Percentiles rank a stretch among this genome's conserved stretches.
phyloP scores from a whole-genome alignment of 257 asterid genomes.

The Misopates orontium region DNA sequence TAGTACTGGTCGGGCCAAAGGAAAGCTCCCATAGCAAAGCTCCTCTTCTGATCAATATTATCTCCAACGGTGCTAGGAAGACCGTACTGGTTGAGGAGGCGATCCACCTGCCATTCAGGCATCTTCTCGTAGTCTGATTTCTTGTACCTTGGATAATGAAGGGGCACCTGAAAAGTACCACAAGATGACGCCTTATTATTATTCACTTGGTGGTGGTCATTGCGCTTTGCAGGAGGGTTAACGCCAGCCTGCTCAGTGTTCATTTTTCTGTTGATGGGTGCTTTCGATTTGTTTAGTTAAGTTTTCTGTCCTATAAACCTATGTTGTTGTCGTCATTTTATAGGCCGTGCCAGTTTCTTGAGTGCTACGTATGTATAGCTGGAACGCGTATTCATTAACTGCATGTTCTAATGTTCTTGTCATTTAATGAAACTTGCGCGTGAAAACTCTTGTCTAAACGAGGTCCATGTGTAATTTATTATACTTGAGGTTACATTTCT shows the following conservation, averaged over 20 bases:
- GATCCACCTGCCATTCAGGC: slow-evolving; percentile 54
- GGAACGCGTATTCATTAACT: neutral
- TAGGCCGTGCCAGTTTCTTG: too few species aligned
- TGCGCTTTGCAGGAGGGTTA: slow-evolving; percentile 16
- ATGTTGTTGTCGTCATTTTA: too few species aligned
- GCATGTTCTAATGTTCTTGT: too few species aligned
- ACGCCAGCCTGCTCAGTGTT: slow-evolving; percentile 5
- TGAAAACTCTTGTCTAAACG: too few species aligned
- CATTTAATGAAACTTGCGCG: too few species aligned
- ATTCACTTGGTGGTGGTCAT: too few species aligned
- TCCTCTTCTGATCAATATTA: slow-evolving; percentile 42
- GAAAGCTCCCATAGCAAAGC: slow-evolving; percentile 54
- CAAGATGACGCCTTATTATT: too few species aligned
- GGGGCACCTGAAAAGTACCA: slow-evolving; percentile 41
- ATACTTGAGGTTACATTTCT: too few species aligned
- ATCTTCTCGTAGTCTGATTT: slow-evolving; percentile 46
- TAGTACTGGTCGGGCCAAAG: slow-evolving; percentile 47
- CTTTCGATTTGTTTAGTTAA: neutral
- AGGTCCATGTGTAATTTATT: too few species aligned
- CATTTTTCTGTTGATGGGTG: slow-evolving; percentile 5
- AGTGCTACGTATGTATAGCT: neutral
- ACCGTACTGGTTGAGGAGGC: too few species aligned
- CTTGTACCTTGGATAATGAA: slow-evolving; percentile 46
- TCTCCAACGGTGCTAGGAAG: slow-evolving; percentile 37
- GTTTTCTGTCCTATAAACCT: neutral